Conservation (phyloP, 306 rosid genomes). For the Elaeagnus macrophylla region DNA sequence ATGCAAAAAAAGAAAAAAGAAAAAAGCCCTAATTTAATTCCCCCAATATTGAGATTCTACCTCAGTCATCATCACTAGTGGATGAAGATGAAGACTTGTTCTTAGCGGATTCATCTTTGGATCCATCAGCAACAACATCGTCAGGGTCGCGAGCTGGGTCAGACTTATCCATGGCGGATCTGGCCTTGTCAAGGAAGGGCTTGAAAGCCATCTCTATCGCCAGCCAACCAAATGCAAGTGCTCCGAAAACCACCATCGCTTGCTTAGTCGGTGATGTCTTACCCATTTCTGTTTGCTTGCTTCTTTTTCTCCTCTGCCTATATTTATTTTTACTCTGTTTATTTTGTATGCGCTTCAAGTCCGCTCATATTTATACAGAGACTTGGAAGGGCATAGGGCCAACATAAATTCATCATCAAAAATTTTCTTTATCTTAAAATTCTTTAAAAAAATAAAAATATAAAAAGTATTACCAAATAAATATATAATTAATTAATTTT, state of each 20-base stretch:
- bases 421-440: no score
- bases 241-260: conserved; percentile 59
- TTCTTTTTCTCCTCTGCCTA: background rate
- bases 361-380: no score
- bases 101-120: background rate
- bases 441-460: no score
- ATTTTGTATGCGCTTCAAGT: no score
- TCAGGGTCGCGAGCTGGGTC: conserved; percentile 77
- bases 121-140: conserved; percentile 23
- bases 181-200: conserved; percentile 54
- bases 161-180: conserved; percentile 52
- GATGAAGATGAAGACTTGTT: conserved; percentile 1
- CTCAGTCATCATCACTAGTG: conserved; percentile 9
- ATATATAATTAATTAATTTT: no score
- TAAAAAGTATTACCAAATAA: no score
- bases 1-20: no score
- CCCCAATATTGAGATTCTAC: background rate
- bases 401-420: no score
- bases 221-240: conserved; percentile 67
- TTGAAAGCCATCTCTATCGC: conserved; percentile 73
- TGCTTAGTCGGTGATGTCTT: conserved; percentile 44
- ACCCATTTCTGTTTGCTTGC: conserved; percentile 26
- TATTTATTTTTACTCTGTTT: background rate
- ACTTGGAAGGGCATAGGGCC: no score
- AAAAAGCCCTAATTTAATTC: no score